Evolutionary conservation across 2,329 filamentous ascomycete species (phyloP), one percentile per base, ranked within the genome.

Genomic region (Phaeosphaeria sp.): DNA sequence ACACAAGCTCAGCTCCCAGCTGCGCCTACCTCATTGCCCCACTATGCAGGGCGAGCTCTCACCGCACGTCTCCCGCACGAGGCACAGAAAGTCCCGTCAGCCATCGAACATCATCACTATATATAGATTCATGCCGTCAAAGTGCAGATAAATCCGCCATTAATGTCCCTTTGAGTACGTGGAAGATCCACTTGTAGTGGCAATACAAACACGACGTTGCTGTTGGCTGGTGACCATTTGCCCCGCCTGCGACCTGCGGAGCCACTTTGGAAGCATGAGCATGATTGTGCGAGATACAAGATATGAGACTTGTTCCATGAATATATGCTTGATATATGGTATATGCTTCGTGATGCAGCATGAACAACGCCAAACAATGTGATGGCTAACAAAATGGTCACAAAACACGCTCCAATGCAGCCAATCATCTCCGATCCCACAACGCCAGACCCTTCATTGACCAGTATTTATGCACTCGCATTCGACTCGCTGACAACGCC

Each of bases 1-100:
- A 50, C 58, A 55, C 46, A 59, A 63, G 52, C 58, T 63, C 59
- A 67, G 64, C 61, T 52, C 18, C 36, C n/a, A 50, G 61, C 59
- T 60, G 64, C 55, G 56, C 58, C 65, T 65, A 63, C 63, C 62
- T 56, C 63, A 58, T 55, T 67, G 66, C 72, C 72, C 71, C 71
- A 72, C 72, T 69, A 23, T 46, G 39, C 52, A 48, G 17, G 46
- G 46, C 59, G 46, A 62, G 55, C 55, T 57, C 63, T 66, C 62
- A 66, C 62, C 66, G 64, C 59, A 65, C 65, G 60, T 57, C 52
- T 67, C 59, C 65, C 52, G 65, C 66, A 65, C 69, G 63, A 61
- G 65, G 27, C 48, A 50, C 44, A 39, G 21, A 21, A 48, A 50
- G 55, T 47, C 57, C 48, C 53, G 64, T 59, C 57, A 68, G 68